Percentiles rank a stretch among this genome's conserved stretches.
Evolutionary conservation across 371 early-diverging fungal genomes (phyloP).

Genomic region (Rhizopus sp.): DNA sequence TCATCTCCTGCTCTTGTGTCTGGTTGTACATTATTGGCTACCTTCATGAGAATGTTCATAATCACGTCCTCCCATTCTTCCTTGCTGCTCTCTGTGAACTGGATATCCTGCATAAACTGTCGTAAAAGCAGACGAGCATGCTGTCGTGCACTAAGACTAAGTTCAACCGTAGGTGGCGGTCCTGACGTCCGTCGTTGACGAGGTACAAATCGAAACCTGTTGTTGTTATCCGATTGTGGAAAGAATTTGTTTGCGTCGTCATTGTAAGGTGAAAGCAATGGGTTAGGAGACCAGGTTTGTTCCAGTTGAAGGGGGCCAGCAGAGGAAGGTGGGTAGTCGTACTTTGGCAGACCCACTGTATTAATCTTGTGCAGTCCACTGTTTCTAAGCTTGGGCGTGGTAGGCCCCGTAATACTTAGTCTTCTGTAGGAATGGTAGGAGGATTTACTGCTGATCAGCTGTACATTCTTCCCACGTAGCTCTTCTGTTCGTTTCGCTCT

Average conservation of each 20-base stretch:
- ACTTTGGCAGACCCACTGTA: conserved; percentile 32
- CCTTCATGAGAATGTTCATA: conserved; percentile 68
- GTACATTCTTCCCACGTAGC: conserved; percentile 27
- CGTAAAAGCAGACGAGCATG: conserved; percentile 68
- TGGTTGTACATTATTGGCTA: conserved; percentile 70
- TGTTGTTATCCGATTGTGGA: conserved; percentile 6
- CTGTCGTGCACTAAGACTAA: conserved; percentile 65
- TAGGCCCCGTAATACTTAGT: conserved; percentile 18
- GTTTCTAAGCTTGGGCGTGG: conserved; percentile 1
- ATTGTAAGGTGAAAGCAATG: conserved; percentile 24
- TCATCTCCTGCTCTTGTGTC: conserved; percentile 77
- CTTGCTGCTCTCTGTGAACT: conserved; percentile 31
- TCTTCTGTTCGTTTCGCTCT: conserved; percentile 45
- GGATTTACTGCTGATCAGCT: conserved; percentile 13
- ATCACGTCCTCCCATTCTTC: conserved; percentile 81
- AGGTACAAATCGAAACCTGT: conserved; percentile 15
- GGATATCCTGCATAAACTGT: conserved; percentile 49
- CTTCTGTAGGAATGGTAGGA: conserved; percentile 22
- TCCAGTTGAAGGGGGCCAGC: not conserved
- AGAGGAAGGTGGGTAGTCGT: not conserved
- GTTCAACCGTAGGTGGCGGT: conserved; percentile 58
- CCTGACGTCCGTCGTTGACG: conserved; percentile 54
- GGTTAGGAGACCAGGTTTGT: conserved; percentile 32
- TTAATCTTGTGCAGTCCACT: conserved; percentile 28
- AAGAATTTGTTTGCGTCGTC: conserved; percentile 6